Conservation (phyloP, 495 filamentous ascomycete species). For the Lophiostoma macrostomum region DNA sequence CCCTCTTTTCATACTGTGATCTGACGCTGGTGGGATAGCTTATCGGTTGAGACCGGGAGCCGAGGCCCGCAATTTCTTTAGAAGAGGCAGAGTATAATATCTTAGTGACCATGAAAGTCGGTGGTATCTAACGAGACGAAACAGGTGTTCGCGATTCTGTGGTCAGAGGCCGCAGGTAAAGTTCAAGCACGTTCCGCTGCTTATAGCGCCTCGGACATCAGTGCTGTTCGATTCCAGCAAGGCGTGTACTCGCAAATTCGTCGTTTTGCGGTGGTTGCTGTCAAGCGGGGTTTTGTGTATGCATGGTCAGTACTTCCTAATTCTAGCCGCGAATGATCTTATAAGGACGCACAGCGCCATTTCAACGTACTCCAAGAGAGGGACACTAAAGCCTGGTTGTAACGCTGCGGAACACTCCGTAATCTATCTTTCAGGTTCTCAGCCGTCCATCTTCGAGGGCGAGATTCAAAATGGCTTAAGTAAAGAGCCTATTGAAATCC, state of each 20-base stretch:
- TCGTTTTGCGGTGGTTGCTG: conserved; percentile 28
- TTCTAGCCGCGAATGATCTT: not conserved
- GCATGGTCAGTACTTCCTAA: conserved; percentile 5
- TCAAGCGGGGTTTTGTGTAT: conserved; percentile 8
- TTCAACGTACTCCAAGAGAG: conserved; percentile 40
- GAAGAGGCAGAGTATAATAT: not conserved
- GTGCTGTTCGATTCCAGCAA: conserved; percentile 7
- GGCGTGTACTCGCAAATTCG: conserved; percentile 22
- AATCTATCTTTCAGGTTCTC: conserved; percentile 40
- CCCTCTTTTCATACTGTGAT: not conserved
- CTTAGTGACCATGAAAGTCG: not conserved
- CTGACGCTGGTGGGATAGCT: not conserved
- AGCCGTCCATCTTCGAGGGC: not conserved
- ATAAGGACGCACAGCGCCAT: conserved; percentile 32
- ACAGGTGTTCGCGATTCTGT: conserved; percentile 27
- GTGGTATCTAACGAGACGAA: not conserved
- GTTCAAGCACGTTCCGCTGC: not conserved
- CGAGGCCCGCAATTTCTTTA: conserved; percentile 1
- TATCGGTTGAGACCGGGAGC: not conserved
- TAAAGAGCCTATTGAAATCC: conserved; percentile 16
- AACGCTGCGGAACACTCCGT: conserved; percentile 43
- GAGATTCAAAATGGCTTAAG: conserved; percentile 2
- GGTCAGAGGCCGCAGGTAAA: conserved; percentile 12
- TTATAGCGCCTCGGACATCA: not conserved
- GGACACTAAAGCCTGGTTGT: conserved; percentile 39